phyloP scores from a whole-genome alignment of 257 asterid genomes.

The Linaria vulgaris region DNA sequence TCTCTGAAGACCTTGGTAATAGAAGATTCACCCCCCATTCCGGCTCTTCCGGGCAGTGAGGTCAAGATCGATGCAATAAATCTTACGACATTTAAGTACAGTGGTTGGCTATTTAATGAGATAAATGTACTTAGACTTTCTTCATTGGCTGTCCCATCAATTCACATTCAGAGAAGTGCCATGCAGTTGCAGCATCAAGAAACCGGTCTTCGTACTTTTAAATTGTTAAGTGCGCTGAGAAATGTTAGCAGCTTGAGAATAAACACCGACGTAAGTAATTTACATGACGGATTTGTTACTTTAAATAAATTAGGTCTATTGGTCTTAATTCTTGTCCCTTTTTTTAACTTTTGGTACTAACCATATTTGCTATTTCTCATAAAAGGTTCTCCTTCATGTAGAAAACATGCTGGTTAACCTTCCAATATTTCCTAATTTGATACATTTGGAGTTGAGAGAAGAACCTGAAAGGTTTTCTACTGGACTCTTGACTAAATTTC shows the following conservation, averaged over 20 bases:
- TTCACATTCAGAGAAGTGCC: slow-evolving; percentile 40
- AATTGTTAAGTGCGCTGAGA: slow-evolving; percentile 36
- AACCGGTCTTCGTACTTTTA: slow-evolving; percentile 35
- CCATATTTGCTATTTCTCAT: slow-evolving; percentile 4
- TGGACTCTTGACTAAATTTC: slow-evolving; percentile 35
- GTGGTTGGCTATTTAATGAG: slow-evolving; percentile 45
- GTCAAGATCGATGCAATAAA: slow-evolving; percentile 43
- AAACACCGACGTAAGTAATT: slow-evolving; percentile 41
- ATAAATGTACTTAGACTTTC: slow-evolving; percentile 35
- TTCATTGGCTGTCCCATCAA: slow-evolving; percentile 31
- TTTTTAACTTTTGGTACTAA: too few species aligned
- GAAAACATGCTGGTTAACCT: slow-evolving; percentile 28
- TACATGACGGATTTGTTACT: background rate
- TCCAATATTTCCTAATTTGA: slow-evolving; percentile 39
- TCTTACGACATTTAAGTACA: slow-evolving; percentile 39
- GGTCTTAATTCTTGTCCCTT: background rate
- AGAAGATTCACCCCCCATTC: slow-evolving; percentile 51
- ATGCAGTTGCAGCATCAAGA: slow-evolving; percentile 24
- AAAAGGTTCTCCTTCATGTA: slow-evolving; percentile 39
- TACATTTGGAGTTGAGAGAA: slow-evolving; percentile 44
- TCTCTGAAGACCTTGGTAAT: slow-evolving; percentile 47
- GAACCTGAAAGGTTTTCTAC: slow-evolving; percentile 28
- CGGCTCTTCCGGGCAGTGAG: slow-evolving; percentile 41
- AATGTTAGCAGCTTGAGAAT: slow-evolving; percentile 37
- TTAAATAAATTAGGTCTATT: background rate